Base-by-base conservation (phyloP, 768 basidiomycete genomes). In the Candolleomyces efflorescens region DNA sequence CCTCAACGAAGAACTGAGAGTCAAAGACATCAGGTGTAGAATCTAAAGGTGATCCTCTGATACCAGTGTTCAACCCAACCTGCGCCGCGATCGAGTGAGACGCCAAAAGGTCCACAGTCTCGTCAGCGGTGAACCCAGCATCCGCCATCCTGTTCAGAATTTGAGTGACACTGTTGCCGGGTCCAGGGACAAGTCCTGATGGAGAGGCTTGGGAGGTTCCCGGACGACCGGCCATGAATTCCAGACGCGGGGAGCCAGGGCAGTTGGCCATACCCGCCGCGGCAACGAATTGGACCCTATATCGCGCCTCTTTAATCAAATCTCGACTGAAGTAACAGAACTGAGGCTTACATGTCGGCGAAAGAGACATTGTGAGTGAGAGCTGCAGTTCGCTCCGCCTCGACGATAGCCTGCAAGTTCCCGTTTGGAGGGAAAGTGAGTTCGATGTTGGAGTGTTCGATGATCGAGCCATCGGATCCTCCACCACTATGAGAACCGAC, bases 391-490 rank as follows among this genome's bases (percentile, higher is more conserved):
- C 3, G 41, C 41, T 43, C 17, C 5, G 41, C 15, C 9, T 5
- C 41, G 2, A 43, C 41, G 41, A 43, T 43, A 13, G 2, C 41
- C 13, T 43, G 41, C 6, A 43, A 15, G 41, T 43, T 43, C 6
- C 41, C 41, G 41, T 43, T 43, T 1, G 41, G 41, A 59, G 67
- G 63, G 67, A 76, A 82, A 7, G 61, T 56, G 20, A 73, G 67
- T 62, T 82, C 82, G 38, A 74, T 72, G 9, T 72, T 68, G 22
- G 65, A 62, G 67, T 83, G 82, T 1, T 70, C 67, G 58, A 80
- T 71, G 59, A 82, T 75, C 3, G 80, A 82, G 26, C 80, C 82
- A 58, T 83, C 56, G 46, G 76, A 75, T 18, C 76, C 76, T 63
- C 76, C 75, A 55, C 75, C 73, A 54, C 75, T 76, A 51, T n/a